Evolutionary conservation across 805 yeast genomes (phyloP), one percentile per base, ranked within the genome.

Genomic region (Hanseniaspora hatyaiensis): DNA sequence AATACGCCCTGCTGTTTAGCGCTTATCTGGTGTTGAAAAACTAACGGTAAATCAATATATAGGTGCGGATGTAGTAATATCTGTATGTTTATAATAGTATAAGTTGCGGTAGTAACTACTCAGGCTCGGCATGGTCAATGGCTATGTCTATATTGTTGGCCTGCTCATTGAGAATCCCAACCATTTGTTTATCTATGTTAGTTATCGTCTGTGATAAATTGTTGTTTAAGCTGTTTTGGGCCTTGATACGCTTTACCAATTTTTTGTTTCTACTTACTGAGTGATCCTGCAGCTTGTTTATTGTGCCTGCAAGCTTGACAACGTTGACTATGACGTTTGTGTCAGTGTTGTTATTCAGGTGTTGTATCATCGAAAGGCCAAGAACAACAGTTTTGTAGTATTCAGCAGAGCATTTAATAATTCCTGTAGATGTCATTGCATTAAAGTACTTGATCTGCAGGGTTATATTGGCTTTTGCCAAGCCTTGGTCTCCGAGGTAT

Each of bases 251-350:
- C 8, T 36, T 48, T 49, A 61, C 53, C 57, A 73, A 64, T 16
- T 37, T 63, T 52, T 36, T 66, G 62, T 44, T 70, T 67, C 57
- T 75, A 67, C 48, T 70, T 24, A 84, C 76, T 0, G 87, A 80
- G 50, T 69, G 74, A 53, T 77, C 73, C 59, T 88, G 94, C 53
- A 94, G 75, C 58, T 84, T 85, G 59, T 78, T 80, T 28, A 88
- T 87, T 0, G 96, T 86, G 0, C 96, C 97, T 57, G 94, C 80
- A 0, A 84, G 77, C 50, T 80, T 82, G 4, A 73, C 64, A 24
- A 83, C 79, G 47, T 78, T 69, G 13, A 87, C 61, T 9, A 81
- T 70, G 4, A 77, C 73, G 0, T 61, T 62, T 6, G 65, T 63
- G 9, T 31, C 16, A 13, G 33, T 19, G 19, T 18, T 29, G 15